These are phyloP conservation scores for Hypoxylon sp. DNA, from an alignment of 2,329 filamentous ascomycete species.

Conservation along the genomic window DNA sequence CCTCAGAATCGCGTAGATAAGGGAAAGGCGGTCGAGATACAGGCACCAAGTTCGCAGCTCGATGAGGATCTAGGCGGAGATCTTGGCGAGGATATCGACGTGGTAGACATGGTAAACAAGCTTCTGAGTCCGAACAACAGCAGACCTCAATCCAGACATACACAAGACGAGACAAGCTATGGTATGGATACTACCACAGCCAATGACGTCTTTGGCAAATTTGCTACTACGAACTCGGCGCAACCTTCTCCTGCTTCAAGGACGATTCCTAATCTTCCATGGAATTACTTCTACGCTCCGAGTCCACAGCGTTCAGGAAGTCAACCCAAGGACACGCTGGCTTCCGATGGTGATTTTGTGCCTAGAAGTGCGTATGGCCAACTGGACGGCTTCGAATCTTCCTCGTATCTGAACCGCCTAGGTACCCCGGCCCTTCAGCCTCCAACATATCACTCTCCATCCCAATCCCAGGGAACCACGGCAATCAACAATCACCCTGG, in stretches of 20 bases:
- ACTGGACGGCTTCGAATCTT: conserved; percentile 35
- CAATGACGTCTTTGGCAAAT: conserved; percentile 58
- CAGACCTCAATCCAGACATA: conserved; percentile 40
- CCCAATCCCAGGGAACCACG: neutral
- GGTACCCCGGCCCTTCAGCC: conserved; percentile 6
- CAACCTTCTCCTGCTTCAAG: conserved; percentile 48
- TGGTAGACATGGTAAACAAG: conserved; percentile 54
- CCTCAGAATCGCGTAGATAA: conserved; percentile 16
- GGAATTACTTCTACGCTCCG: conserved; percentile 57
- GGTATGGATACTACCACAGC: conserved; percentile 63
- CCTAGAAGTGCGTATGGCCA: conserved; percentile 40
- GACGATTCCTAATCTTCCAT: conserved; percentile 57
- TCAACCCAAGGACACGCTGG: conserved; percentile 36
- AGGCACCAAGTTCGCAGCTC: conserved; percentile 25
- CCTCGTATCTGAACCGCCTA: conserved; percentile 38
- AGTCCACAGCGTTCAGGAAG: conserved; percentile 38
- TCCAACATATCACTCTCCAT: conserved; percentile 5
- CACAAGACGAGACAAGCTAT: conserved; percentile 58
- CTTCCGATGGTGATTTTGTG: conserved; percentile 33
- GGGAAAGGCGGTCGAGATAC: conserved; percentile 26
- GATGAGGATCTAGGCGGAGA: conserved; percentile 45
- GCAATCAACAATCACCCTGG: conserved; percentile 18
- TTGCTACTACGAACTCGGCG: conserved; percentile 47
- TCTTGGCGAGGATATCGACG: conserved; percentile 50
- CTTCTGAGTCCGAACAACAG: conserved; percentile 45